A percentile compares a stretch with the other conserved stretches of the same genome.
phyloP scores from a whole-genome alignment of 805 yeast genomes.

The Tetrapisispora phaffii region DNA sequence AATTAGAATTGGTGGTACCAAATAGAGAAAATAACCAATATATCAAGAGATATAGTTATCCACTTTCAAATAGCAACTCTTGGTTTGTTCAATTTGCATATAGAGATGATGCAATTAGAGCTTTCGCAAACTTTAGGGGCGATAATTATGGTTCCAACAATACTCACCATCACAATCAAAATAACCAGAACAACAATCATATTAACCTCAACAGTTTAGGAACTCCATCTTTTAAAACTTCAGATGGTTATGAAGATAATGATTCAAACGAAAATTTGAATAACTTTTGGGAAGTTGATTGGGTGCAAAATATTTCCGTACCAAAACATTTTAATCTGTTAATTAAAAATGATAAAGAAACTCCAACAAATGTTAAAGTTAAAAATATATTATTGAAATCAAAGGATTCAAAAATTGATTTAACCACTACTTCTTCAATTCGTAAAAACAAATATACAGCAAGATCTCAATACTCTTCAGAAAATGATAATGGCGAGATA shows the following conservation, averaged over 20 bases:
- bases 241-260: not conserved
- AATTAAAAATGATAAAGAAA: constrained; percentile 4
- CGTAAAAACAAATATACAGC: not conserved
- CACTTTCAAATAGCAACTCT: constrained; percentile 26
- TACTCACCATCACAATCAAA: not conserved
- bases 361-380: not conserved
- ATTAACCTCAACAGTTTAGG: not conserved
- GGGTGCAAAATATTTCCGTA: constrained; percentile 78
- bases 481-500: constrained; percentile 1
- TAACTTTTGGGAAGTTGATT: constrained; percentile 50
- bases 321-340: constrained; percentile 29
- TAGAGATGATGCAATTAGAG: constrained; percentile 81
- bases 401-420: not conserved
- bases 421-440: not conserved
- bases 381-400: not conserved
- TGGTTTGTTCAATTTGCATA: constrained; percentile 76
- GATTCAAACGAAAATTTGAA: constrained; percentile 21
- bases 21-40: constrained; percentile 25
- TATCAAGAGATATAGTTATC: constrained; percentile 12
- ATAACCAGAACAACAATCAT: not conserved
- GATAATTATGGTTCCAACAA: constrained; percentile 15
- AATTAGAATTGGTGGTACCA: constrained; percentile 56
- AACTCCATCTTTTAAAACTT: not conserved
- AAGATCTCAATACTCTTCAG: constrained; percentile 1
- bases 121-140: constrained; percentile 57